Base-by-base conservation (phyloP, 1,284 basidiomycete species). In the Kwoniella shivajii region DNA sequence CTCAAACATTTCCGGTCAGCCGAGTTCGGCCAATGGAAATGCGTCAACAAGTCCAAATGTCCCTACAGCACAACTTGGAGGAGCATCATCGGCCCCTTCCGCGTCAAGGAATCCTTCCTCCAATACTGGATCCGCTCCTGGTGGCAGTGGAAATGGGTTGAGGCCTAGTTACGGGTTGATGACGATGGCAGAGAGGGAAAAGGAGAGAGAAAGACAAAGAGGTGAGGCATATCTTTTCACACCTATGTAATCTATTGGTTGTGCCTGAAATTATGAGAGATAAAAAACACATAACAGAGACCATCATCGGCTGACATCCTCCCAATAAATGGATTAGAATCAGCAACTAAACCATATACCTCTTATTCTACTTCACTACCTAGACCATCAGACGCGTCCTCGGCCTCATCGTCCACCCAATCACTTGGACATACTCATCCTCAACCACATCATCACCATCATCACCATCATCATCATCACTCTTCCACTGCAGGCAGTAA, bases 401-500 rank as follows among this genome's bases (percentile, higher is more conserved):
- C 54, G 13, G 20, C 50, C 49, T 14, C 45, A 30, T 48, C 59
- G 18, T 46, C 45, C 26, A 7, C 39, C 30, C 33, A 37, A n/a
- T n/a, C n/a, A n/a, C n/a, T n/a, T n/a, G n/a, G n/a, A n/a, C n/a
- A n/a, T n/a, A n/a, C n/a, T 37, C 33, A 30, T 20, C 57, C 37
- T 36, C 57, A 59, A 31, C 46, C 54, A 38, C 61, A 63, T 50
- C 61, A 58, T 27, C 58, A 60, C n/a, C 58, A 58, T 37, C 59
- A 63, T 27, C 62, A 61, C 33, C 45, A 42, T 26, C 63, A 61
- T 36, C 31, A 43, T 27, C 56, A 56, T 37, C 42, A 16, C n/a
- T 26, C 52, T 20, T 6, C 45, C 14, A 18, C 26, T 22, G 10
- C 54, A 26, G 42, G 42, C 16, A 50, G 46, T 24, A 39, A 43